phyloP scores from a whole-genome alignment of 2,329 filamentous ascomycete genomes.

The Diaporthe sp. region DNA sequence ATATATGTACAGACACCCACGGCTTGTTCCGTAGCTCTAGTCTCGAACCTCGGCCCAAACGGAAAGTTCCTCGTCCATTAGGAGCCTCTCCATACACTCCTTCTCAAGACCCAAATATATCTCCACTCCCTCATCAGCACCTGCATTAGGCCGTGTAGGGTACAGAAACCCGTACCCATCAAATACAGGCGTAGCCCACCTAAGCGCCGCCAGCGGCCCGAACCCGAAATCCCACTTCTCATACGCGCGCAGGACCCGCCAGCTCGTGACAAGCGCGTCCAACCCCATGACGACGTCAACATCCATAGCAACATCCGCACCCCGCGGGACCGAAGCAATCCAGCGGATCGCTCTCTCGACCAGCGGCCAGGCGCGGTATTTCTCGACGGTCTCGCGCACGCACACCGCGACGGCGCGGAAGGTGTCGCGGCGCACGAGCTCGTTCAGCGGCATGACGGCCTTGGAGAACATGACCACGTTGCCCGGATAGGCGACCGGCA shows the following conservation, averaged over 20 bases:
- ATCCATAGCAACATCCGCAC: conserved; percentile 15
- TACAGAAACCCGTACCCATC: conserved; percentile 22
- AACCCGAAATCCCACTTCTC: conserved; percentile 19
- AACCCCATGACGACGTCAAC: conserved; percentile 2
- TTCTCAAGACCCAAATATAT: conserved; percentile 23
- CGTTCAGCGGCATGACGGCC: neutral
- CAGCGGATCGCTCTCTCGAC: neutral
- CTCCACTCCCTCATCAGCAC: conserved; percentile 16
- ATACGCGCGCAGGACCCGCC: conserved; percentile 18
- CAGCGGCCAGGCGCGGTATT: neutral
- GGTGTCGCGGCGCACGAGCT: neutral
- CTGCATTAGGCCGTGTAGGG: neutral
- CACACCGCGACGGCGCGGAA: conserved; percentile 20
- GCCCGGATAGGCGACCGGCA: neutral
- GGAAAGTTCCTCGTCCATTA: conserved; percentile 8
- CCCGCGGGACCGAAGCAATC: neutral
- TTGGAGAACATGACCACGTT: conserved; percentile 29
- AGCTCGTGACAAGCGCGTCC: conserved; percentile 4
- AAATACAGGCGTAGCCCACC: conserved; percentile 26
- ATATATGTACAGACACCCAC: neutral
- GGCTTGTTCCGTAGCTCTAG: neutral
- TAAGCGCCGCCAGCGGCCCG: neutral
- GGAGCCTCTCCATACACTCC: conserved; percentile 10
- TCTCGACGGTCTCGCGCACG: conserved; percentile 4
- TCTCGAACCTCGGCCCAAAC: conserved; percentile 11